phyloP scores from a whole-genome alignment of 805 yeast genomes.

The Candida ponderosae region DNA sequence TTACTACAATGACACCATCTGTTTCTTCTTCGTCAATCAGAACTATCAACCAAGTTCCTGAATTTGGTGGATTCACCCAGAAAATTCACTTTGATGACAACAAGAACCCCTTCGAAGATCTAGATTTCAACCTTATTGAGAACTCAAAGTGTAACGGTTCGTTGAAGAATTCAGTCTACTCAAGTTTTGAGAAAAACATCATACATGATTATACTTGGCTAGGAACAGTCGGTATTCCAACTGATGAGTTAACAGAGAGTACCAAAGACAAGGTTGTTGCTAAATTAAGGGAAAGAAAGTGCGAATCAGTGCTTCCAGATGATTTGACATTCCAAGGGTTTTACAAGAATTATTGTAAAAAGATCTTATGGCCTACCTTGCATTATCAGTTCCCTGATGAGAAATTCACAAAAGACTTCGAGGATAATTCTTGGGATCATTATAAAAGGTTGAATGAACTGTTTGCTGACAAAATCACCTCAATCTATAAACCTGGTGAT shows the following conservation, averaged over 20 bases:
- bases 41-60: conserved; percentile 23
- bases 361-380: conserved; percentile 92
- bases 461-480: conserved; percentile 70
- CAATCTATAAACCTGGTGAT: conserved; percentile 65
- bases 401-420: conserved; percentile 89
- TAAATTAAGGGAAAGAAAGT: conserved; percentile 36
- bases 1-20: conserved; percentile 12
- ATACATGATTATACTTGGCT: conserved; percentile 55
- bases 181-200: conserved; percentile 39
- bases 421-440: conserved; percentile 89
- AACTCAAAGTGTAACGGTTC: conserved; percentile 81
- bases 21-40: neutral
- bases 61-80: conserved; percentile 70
- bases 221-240: conserved; percentile 90
- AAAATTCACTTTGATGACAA: conserved; percentile 40
- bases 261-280: conserved; percentile 47
- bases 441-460: conserved; percentile 69
- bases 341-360: conserved; percentile 86
- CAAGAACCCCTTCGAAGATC: conserved; percentile 32
- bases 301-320: conserved; percentile 61
- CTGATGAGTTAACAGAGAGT: conserved; percentile 62
- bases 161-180: conserved; percentile 70
- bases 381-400: conserved; percentile 93
- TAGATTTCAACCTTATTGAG: conserved; percentile 71
- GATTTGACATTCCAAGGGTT: conserved; percentile 86